Evolutionary conservation across 331 rosid genomes (phyloP), one percentile per base, ranked within the genome.

Genomic region (Rosa hybrid): DNA sequence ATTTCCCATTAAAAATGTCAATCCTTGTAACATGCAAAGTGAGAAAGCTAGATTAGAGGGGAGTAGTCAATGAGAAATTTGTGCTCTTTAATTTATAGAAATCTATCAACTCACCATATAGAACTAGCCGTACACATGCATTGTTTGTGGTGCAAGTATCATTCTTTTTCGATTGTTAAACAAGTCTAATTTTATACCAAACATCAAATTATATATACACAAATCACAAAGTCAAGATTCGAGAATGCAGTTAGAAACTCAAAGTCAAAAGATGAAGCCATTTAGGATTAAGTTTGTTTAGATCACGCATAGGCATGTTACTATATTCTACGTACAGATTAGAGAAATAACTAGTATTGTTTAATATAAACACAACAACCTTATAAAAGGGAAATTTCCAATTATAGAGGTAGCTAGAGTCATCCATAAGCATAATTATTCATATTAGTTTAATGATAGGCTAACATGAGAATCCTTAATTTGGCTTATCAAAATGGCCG

Each of bases 221-320:
- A 18, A 12, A 14, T 63, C 49, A 23, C 71, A 21, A 71, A 62
- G 73, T 72, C 67, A 80, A 80, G 18, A 65, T 34, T 78, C 39
- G 53, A 44, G 6, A n/a, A 44, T 8, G 42, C 27, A 42, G 1
- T 23, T 74, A 83, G 41, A 80, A 82, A 63, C 51, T 54, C 8
- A 50, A 54, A 81, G 87, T 83, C 83, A 83, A 20, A 67, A 63
- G 27, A 62, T 65, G 83, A 77, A 76, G 63, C 70, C 76, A 83
- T 54, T 16, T 27, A 27, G n/a, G 41, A 64, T 30, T 34, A 13
- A 14, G 4, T 65, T 56, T 16, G 3, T 64, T 65, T 44, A 41
- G 51, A 38, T 20, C 56, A 45, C 21, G 71, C 18, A 72, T 12
- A 38, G 34, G 81, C 77, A 76, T 39, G 77, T 54, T 75, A 45